These are phyloP conservation scores for Fragaria ananassa DNA, from an alignment of 306 rosid genomes.

Conservation along the genomic window DNA sequence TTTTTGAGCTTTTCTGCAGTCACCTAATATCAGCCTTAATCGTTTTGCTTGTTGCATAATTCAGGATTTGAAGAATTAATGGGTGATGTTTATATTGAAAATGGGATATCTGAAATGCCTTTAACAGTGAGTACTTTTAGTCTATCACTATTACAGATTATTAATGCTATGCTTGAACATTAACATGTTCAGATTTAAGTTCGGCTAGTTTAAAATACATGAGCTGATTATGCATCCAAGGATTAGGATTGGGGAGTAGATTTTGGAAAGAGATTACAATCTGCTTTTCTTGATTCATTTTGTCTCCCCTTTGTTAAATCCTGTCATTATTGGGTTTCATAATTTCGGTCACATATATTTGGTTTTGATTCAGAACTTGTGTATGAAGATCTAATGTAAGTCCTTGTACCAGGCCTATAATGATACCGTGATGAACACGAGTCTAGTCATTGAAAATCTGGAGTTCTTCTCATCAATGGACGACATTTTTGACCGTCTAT, in stretches of 20 bases:
- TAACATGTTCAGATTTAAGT: background rate
- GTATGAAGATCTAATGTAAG: slow-evolving; percentile 7
- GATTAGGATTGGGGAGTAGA: background rate
- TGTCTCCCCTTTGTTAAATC: background rate
- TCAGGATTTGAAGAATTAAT: slow-evolving; percentile 31
- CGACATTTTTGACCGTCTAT: slow-evolving; percentile 43
- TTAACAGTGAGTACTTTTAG: slow-evolving; percentile 28
- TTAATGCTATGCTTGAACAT: background rate
- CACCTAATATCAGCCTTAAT: background rate
- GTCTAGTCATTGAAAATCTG: slow-evolving; percentile 18
- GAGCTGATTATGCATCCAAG: background rate
- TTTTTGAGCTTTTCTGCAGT: background rate
- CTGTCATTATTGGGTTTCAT: background rate
- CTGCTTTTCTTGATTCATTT: background rate
- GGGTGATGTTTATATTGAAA: slow-evolving; percentile 29
- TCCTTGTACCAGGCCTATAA: slow-evolving; percentile 40
- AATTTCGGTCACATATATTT: background rate
- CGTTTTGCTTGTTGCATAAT: background rate
- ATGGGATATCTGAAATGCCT: slow-evolving; percentile 26
- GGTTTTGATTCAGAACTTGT: background rate
- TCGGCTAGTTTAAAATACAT: background rate
- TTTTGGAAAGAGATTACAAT: background rate
- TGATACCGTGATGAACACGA: slow-evolving; percentile 27
- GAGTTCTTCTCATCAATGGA: slow-evolving; percentile 44
- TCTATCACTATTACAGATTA: background rate